Conservation (phyloP, 768 basidiomycete genomes). For the Kwoniella europaea region DNA sequence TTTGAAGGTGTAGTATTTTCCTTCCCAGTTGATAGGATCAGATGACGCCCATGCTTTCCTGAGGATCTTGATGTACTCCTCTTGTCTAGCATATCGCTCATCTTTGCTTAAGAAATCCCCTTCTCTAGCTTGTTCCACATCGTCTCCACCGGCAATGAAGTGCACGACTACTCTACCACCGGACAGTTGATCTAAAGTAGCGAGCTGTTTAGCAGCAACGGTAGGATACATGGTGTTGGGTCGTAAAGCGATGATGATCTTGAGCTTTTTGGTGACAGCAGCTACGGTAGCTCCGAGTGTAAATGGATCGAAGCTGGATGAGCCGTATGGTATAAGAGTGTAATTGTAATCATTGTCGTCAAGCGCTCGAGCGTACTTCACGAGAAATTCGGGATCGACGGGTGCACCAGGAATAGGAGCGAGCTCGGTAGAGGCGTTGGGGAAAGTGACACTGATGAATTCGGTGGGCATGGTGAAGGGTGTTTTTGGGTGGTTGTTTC, state of each 20-base stretch:
- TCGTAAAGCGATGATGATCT: slow-evolving; percentile 39
- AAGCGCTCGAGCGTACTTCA: slow-evolving; percentile 39
- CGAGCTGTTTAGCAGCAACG: slow-evolving; percentile 46
- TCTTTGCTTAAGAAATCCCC: slow-evolving; percentile 42
- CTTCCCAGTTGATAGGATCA: slow-evolving; percentile 44
- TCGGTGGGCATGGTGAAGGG: slow-evolving; percentile 33
- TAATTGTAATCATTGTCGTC: slow-evolving; percentile 47
- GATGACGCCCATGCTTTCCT: slow-evolving; percentile 37
- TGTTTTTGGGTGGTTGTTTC: neutral
- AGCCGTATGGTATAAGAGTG: slow-evolving; percentile 41
- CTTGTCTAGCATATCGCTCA: slow-evolving; percentile 42
- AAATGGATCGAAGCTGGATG: slow-evolving; percentile 43
- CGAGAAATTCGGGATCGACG: slow-evolving; percentile 43
- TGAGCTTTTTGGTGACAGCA: slow-evolving; percentile 39
- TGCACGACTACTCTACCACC: slow-evolving; percentile 43
- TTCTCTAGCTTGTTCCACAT: slow-evolving; percentile 41
- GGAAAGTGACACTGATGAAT: slow-evolving; percentile 44
- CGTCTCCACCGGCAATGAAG: slow-evolving; percentile 43
- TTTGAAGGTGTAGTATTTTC: slow-evolving; percentile 46
- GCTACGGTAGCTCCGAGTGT: slow-evolving; percentile 40
- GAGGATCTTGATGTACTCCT: slow-evolving; percentile 48
- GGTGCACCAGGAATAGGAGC: slow-evolving; percentile 34
- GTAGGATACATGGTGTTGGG: slow-evolving; percentile 49
- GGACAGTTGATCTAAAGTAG: slow-evolving; percentile 39
- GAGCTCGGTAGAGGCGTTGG: slow-evolving; percentile 43